Evolutionary conservation across 1,284 basidiomycete species (phyloP).

Genomic region (Cryptococcus sp.): DNA sequence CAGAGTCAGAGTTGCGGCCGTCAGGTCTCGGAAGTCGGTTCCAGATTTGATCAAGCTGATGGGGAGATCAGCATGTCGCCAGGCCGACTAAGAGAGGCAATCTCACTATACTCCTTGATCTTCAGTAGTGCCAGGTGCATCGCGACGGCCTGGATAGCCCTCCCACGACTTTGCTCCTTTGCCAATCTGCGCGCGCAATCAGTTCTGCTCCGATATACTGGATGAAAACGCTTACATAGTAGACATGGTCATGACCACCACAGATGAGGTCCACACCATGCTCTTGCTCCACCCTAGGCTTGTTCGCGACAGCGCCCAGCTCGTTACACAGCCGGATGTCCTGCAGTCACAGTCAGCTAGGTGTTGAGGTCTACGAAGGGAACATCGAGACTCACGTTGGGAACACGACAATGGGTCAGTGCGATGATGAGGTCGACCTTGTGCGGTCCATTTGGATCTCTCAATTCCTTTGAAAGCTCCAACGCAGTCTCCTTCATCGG

Average conservation of each 20-base stretch:
- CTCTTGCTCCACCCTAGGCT: conserved; percentile 51
- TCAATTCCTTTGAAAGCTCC: conserved; percentile 67
- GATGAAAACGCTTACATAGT: conserved; percentile 49
- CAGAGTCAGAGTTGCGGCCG: conserved; percentile 69
- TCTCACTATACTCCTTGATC: conserved; percentile 69
- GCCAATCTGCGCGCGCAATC: conserved; percentile 60
- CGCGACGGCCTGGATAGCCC: conserved; percentile 62
- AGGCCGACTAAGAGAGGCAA: neutral
- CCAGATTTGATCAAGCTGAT: conserved; percentile 72
- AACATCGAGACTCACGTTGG: conserved; percentile 58
- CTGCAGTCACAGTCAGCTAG: conserved; percentile 49
- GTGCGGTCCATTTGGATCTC: conserved; percentile 69
- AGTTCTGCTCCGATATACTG: neutral
- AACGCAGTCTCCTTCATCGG: conserved; percentile 68
- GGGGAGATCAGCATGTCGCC: neutral
- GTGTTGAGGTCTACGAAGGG: neutral
- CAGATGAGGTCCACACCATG: conserved; percentile 85
- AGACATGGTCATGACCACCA: conserved; percentile 88
- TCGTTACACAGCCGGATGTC: conserved; percentile 69
- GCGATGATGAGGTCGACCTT: conserved; percentile 78
- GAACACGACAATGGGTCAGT: conserved; percentile 74
- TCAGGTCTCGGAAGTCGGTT: conserved; percentile 85
- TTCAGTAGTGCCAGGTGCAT: conserved; percentile 68
- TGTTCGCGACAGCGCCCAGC: conserved; percentile 62
- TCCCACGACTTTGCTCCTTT: conserved; percentile 74